Base-by-base conservation (phyloP, 352 stramenopile genomes). In the Phytopythium aichiense region DNA sequence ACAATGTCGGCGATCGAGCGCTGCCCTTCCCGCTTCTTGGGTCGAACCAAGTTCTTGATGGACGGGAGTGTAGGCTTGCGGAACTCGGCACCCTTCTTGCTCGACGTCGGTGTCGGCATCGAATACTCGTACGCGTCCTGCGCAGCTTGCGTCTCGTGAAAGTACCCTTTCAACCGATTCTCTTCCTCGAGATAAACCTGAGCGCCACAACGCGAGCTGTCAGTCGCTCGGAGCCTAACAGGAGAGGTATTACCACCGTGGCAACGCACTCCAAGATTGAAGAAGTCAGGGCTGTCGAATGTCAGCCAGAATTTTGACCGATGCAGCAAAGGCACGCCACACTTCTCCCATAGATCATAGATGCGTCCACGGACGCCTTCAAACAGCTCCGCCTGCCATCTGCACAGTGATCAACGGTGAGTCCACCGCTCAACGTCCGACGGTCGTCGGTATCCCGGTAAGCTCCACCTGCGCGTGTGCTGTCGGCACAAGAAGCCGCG, bases 251-350 rank as follows among this genome's bases (percentile, higher is more conserved):
- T 12, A 43, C 40, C 5, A 20, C 15, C 4, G 42, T 18, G 42
- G 49, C 22, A 62, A 70, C 77, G 11, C 63, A 91, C 82, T 3
- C 83, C 83, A 50, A 94, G 74, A 56, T 82, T 88, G 60, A 94
- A 90, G 37, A 90, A 94, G 57, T 94, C 80, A 2, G 71, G 55
- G 18, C 65, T 66, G 59, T 90, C 84, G 63, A 91, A 94, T 13
- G 74, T 88, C 42, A 92, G 66, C 85, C 85, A 94, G 56, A 94
- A 94, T 58, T 92, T 91, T 52, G 85, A 90, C 20, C 85, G 74
- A 66, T 94, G 77, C 0, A 91, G 63, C 23, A 94, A 56, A 7
- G 85, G 77, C 18, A 84, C 81, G 53, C 88, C 74, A 40, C 75
- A 87, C 48, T 79, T 70, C 31, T 79, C 65, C 85, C 85, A 94